These are phyloP conservation scores for Penicillium lagena DNA, from an alignment of 495 filamentous ascomycete genomes.

Conservation along the genomic window DNA sequence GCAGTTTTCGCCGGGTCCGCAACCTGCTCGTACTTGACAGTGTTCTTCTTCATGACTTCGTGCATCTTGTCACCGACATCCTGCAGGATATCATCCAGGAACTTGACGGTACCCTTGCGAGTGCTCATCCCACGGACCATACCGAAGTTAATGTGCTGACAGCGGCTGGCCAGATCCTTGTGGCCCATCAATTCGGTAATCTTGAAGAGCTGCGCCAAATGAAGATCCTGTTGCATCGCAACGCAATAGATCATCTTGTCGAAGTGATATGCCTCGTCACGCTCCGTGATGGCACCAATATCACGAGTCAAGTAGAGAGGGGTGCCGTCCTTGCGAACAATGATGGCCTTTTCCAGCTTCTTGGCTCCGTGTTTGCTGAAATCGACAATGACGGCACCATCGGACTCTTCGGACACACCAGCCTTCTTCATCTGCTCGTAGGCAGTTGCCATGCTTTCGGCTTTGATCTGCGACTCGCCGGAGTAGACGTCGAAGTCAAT, in stretches of 20 bases:
- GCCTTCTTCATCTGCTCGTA: conserved; percentile 58
- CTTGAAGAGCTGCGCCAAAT: conserved; percentile 67
- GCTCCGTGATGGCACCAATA: conserved; percentile 59
- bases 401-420: conserved; percentile 70
- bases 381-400: conserved; percentile 86
- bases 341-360: conserved; percentile 62
- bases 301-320: conserved; percentile 67
- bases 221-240: conserved; percentile 63
- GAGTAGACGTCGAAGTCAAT: conserved; percentile 92
- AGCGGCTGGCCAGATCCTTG: conserved; percentile 53
- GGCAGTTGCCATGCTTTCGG: conserved; percentile 70
- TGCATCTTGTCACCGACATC: conserved; percentile 66
- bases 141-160: conserved; percentile 69
- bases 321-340: conserved; percentile 63
- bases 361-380: conserved; percentile 67
- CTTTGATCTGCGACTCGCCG: conserved; percentile 85
- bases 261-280: conserved; percentile 57
- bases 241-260: conserved; percentile 78
- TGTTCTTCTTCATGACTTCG: conserved; percentile 62
- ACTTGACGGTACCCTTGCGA: conserved; percentile 62
- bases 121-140: conserved; percentile 69
- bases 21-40: conserved; percentile 59
- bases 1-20: conserved; percentile 49
- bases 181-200: conserved; percentile 61
- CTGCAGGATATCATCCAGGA: conserved; percentile 60